Evolutionary conservation across 2,329 filamentous ascomycete genomes (phyloP).

Genomic region (Akanthomyces dipterigenus): DNA sequence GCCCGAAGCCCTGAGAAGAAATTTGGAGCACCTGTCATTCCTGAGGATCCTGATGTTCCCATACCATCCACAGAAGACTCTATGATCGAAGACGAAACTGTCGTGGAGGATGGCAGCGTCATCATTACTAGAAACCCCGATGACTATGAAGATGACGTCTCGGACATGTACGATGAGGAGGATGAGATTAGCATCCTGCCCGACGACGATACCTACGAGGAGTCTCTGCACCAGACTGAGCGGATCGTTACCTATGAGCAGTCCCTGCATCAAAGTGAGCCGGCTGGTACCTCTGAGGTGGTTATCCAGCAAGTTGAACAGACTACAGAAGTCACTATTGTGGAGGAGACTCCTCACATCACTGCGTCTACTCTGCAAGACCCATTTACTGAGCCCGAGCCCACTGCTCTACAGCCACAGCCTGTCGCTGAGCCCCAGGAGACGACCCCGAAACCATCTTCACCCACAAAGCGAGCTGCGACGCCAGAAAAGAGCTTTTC

Average conservation of each 20-base stretch:
- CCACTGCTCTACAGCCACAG: background rate
- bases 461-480: conserved; percentile 29
- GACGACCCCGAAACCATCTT: conserved; percentile 9
- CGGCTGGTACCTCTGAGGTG: conserved; percentile 22
- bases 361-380: background rate
- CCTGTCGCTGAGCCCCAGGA: background rate
- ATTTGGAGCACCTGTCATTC: conserved; percentile 45
- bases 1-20: conserved; percentile 36
- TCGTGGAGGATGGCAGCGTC: conserved; percentile 51
- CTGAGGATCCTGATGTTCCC: conserved; percentile 80
- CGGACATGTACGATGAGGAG: conserved; percentile 54
- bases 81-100: conserved; percentile 47
- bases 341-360: conserved; percentile 12
- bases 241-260: conserved; percentile 13
- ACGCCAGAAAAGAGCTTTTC: conserved; percentile 46
- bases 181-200: conserved; percentile 54
- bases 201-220: conserved; percentile 33
- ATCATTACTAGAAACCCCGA: conserved; percentile 62
- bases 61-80: conserved; percentile 80
- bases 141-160: conserved; percentile 55
- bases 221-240: background rate
- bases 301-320: background rate
- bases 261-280: background rate
- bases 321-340: conserved; percentile 30
- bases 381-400: background rate